Evolutionary conservation across 106 monocot genomes (phyloP).

Genomic region (Dendrobium chrysotoxum): DNA sequence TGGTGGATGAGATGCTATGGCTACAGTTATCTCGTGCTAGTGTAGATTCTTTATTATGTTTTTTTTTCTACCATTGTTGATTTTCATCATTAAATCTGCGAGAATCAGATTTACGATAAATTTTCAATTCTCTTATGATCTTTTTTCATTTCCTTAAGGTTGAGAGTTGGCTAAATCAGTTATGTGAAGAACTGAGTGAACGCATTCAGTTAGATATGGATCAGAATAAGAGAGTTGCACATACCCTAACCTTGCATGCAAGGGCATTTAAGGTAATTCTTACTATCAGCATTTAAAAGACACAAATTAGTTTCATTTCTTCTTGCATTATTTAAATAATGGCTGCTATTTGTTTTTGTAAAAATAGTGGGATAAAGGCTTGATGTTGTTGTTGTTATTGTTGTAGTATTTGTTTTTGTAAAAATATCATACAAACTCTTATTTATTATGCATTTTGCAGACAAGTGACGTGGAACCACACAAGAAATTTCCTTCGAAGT

Average conservation of each 20-base stretch:
- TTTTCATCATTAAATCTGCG: conserved; percentile 2
- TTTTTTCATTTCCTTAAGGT: conserved; percentile 38
- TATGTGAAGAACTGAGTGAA: conserved; percentile 92
- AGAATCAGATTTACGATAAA: neutral
- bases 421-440: neutral
- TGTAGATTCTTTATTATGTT: neutral
- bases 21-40: neutral
- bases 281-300: neutral
- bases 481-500: conserved; percentile 94
- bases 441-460: conserved; percentile 27
- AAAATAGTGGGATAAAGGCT: neutral
- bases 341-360: neutral
- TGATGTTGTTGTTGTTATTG: too few relatives aligned
- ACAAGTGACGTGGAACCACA: conserved; percentile 32
- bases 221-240: conserved; percentile 75
- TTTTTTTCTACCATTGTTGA: neutral
- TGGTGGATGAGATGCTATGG: neutral
- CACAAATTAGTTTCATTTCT: neutral
- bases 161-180: conserved; percentile 77
- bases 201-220: conserved; percentile 78
- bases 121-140: neutral
- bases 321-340: neutral
- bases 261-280: conserved; percentile 62
- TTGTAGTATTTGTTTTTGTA: too few relatives aligned
- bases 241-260: conserved; percentile 79